Evolutionary conservation across 768 basidiomycete species (phyloP), one percentile per base, ranked within the genome.

Genomic region (Rhizopogon vesiculosus): DNA sequence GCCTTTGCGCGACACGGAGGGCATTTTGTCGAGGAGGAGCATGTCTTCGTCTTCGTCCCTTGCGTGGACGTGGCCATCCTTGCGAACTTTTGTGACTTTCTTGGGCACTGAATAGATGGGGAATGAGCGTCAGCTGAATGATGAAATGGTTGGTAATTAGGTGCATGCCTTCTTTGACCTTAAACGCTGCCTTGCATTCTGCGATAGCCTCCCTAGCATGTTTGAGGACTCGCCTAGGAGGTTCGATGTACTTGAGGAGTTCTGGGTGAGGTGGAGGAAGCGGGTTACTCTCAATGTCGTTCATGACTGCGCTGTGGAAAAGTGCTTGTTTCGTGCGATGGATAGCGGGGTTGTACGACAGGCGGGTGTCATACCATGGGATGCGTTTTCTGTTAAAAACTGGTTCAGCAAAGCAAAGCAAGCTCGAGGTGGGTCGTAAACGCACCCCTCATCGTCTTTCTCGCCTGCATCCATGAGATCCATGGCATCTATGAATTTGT

Each of bases 301-400:
- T 73, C 18, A 88, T 85, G 9, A 92, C 78, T 2, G 93, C 93
- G 50, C 81, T 81, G 65, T 97, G 95, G 70, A 96, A 91, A 62
- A 93, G 84, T 12, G 94, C 94, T 74, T 97, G 93, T 68, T 95
- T 96, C 55, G 87, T 80, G 51, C 95, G 86, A 64, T 99, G 95
- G 33, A 97, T 77, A 3, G 90, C 83, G 1, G 96, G 94, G 62
- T 96, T 97, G 69, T 82, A 97, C 1, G 94, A 91, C 1, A 85
- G 72, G 3, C 77, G 73, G 0, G 87, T 79, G 56, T 88, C 83
- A 65, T 88, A 96, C 93, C 93, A 98, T 3, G 86, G 77, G 3
- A 64, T 62, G 9, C 77, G 80, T 41, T 78, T 75, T 15, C 91
- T 93, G 62, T 19, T 55, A 29, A 45, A n/a, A 19, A 40, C 19